Conservation (phyloP, 495 filamentous ascomycete species). For the Glarea lozoyensis region DNA sequence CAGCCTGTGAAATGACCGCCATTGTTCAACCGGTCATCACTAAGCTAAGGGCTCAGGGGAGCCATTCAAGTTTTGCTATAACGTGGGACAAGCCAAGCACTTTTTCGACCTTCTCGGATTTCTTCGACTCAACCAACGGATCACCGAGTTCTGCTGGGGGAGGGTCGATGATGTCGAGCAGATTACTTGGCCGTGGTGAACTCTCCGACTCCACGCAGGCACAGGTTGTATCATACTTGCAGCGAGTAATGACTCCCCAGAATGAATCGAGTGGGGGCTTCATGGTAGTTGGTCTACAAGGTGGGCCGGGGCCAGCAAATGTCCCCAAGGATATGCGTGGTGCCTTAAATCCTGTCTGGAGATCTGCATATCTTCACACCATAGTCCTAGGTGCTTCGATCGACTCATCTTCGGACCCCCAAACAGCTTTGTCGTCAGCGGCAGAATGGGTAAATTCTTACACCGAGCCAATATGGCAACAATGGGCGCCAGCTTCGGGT, state of each 20-base stretch:
- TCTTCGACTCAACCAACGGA: neutral
- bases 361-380: slow-evolving; percentile 3
- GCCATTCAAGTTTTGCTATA: neutral
- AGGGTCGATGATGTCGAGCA: neutral
- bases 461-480: neutral
- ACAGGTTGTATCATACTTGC: neutral
- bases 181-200: neutral
- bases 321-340: neutral
- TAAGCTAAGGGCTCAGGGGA: neutral
- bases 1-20: neutral
- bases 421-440: neutral
- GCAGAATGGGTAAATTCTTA: neutral
- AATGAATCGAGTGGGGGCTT: neutral
- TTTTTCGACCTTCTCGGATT: neutral
- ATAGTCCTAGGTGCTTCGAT: neutral
- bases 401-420: neutral
- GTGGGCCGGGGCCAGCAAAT: neutral
- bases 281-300: neutral
- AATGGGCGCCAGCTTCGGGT: slow-evolving; percentile 20
- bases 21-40: neutral
- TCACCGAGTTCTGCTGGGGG: neutral
- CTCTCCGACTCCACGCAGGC: neutral
- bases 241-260: neutral
- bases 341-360: slow-evolving; percentile 1
- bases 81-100: neutral